Evolutionary conservation across 1,284 basidiomycete genomes (phyloP).

Genomic region (Prillingera fragicola): DNA sequence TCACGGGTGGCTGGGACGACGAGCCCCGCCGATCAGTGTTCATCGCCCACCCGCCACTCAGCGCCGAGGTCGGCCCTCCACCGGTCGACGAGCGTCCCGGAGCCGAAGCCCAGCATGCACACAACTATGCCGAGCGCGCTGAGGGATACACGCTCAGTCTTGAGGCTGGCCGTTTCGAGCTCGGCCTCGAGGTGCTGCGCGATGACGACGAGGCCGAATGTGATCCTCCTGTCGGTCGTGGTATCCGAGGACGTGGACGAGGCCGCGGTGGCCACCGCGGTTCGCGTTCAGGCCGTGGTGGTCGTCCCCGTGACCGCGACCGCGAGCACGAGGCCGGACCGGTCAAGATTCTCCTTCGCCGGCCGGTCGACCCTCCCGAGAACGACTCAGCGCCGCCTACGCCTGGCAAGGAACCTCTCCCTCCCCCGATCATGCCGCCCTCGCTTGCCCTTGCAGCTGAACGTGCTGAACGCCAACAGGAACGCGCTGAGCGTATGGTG

Average conservation of each 20-base stretch:
- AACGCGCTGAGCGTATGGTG: no score
- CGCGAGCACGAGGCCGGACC: conserved; percentile 19
- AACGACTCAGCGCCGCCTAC: neutral
- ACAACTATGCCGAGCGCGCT: conserved; percentile 29
- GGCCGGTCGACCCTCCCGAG: conserved; percentile 19
- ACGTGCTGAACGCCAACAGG: no score
- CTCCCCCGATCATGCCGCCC: no score
- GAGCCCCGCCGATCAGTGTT: conserved; percentile 24
- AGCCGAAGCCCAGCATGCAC: conserved; percentile 1
- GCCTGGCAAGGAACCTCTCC: no score
- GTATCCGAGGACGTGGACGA: conserved; percentile 1
- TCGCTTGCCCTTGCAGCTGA: no score
- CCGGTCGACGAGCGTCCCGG: conserved; percentile 16
- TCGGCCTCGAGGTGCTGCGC: conserved; percentile 36
- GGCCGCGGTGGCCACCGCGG: conserved; percentile 8
- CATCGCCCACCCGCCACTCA: conserved; percentile 40
- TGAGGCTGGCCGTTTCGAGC: conserved; percentile 41
- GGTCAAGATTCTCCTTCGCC: conserved; percentile 39
- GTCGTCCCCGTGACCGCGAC: conserved; percentile 8
- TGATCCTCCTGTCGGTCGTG: conserved; percentile 8
- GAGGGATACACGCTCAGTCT: conserved; percentile 39
- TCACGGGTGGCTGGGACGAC: conserved; percentile 13
- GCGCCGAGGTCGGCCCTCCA: conserved; percentile 31
- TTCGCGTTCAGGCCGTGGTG: conserved; percentile 9
- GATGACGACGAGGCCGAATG: conserved; percentile 38